phyloP scores from a whole-genome alignment of 108 stramenopile genomes.

The Ochromonas danica region DNA sequence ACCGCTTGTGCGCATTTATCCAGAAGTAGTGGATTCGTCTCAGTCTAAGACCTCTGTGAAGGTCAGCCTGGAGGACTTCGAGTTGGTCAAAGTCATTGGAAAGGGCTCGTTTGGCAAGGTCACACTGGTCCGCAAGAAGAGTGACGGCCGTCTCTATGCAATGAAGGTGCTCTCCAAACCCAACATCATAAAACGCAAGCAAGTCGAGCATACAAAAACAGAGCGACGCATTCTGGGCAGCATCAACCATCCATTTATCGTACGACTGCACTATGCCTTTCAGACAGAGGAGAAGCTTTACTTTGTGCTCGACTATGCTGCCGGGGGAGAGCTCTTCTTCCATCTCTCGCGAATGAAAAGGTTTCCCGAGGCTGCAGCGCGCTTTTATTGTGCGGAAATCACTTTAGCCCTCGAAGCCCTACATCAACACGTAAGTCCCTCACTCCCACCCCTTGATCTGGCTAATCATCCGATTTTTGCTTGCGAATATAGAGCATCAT shows the following conservation, averaged over 20 bases:
- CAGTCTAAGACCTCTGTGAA: neutral
- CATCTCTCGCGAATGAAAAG: slow-evolving; percentile 41
- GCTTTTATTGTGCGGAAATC: slow-evolving; percentile 59
- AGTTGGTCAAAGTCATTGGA: slow-evolving; percentile 68
- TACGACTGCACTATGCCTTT: slow-evolving; percentile 89
- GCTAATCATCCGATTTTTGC: neutral
- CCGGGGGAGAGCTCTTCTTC: slow-evolving; percentile 62
- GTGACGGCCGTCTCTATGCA: slow-evolving; percentile 71
- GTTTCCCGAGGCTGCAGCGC: slow-evolving; percentile 40
- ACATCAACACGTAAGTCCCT: slow-evolving; percentile 49
- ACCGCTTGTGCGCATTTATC: neutral
- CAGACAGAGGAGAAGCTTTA: slow-evolving; percentile 81
- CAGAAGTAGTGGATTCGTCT: neutral
- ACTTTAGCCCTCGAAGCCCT: slow-evolving; percentile 53
- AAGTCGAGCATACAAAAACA: slow-evolving; percentile 73
- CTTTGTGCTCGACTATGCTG: slow-evolving; percentile 59
- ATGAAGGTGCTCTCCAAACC: slow-evolving; percentile 96
- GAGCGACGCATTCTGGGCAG: slow-evolving; percentile 89
- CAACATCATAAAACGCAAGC: slow-evolving; percentile 49
- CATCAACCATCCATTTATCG: slow-evolving; percentile 90
- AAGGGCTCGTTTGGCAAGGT: slow-evolving; percentile 98
- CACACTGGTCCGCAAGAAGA: slow-evolving; percentile 60
- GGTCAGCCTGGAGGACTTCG: slow-evolving; percentile 53
- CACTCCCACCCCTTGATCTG: slow-evolving; percentile 61
- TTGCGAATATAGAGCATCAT: neutral